Base-by-base conservation (phyloP, 306 rosid species). In the Casuarina cunninghamiana region DNA sequence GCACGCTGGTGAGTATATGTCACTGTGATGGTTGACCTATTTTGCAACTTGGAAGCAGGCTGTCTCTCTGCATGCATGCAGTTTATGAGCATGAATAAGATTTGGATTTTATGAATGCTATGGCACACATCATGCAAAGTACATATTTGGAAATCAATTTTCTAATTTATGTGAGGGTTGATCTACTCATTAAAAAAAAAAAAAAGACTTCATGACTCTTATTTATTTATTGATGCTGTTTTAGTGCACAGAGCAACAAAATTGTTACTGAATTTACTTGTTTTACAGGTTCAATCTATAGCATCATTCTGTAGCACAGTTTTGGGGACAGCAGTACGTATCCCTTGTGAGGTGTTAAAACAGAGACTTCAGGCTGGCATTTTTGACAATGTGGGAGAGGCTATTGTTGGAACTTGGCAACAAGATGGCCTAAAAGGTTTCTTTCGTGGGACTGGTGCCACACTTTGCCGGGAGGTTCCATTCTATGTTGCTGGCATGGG, bases 401-500 rank as follows among this genome's bases (percentile, higher is more conserved):
- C 97, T 57, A 79, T 93, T 70, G 81, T 93, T 50, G 99, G 89
- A 45, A 96, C 99, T 71, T 91, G 94, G 98, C 84, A 85, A 54
- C 96, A 90, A 82, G 99, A 96, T 90, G 99, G 99, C 78, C 90
- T 90, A 53, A 86, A 80, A 86, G 99, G 99, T 11, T 96, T 96
- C 85, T 96, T 96, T 75, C 99, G 99, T 81, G 99, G 99, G 81
- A 96, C 99, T 17, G 98, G 98, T 69, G 97, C 98, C 44, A 96
- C 99, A 83, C 97, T 96, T 80, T 96, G 98, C 77, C 89, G 99
- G 17, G 99, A 96, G 87, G 98, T 96, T 85, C 99, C 99, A 54
- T 96, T 96, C 84, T 96, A 96, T 81, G 99, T 96, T 38, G 97
- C 98, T 67, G 99, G 99, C 86, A 96, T 89, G 96, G 99, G 96